These are phyloP conservation scores for Cordia subcordata DNA, from an alignment of 257 asterid species.

Conservation along the genomic window DNA sequence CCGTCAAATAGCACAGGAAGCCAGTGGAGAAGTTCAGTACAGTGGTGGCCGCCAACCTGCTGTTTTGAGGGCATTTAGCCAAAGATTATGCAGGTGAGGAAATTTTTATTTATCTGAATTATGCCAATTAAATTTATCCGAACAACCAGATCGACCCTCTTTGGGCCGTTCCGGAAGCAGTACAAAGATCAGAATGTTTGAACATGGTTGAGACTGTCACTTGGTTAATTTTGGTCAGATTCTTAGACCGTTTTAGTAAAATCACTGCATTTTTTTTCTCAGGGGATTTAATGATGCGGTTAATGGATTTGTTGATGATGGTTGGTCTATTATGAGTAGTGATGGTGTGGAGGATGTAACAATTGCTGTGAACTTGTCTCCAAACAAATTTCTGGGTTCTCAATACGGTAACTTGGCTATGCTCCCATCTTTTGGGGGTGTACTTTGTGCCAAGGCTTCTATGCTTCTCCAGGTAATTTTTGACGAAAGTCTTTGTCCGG, in stretches of 20 bases:
- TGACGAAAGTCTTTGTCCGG: not conserved
- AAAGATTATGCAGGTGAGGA: slow-evolving; percentile 70
- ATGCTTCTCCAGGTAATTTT: slow-evolving; percentile 86
- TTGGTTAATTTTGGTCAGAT: not conserved
- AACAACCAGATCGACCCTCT: too few species aligned
- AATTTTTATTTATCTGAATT: not conserved
- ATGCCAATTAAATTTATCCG: too few species aligned
- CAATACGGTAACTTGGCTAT: slow-evolving; percentile 56
- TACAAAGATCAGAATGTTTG: too few species aligned
- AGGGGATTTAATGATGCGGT: slow-evolving; percentile 98
- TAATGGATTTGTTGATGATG: slow-evolving; percentile 93
- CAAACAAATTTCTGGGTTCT: slow-evolving; percentile 69
- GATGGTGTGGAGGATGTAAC: slow-evolving; percentile 91
- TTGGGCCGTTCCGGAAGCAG: too few species aligned
- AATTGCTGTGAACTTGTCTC: slow-evolving; percentile 70
- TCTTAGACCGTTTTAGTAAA: not conserved
- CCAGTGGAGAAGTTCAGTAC: slow-evolving; percentile 78
- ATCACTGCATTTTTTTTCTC: not conserved
- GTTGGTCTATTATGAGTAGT: slow-evolving; percentile 80
- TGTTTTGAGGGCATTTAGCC: slow-evolving; percentile 81
- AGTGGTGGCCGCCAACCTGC: slow-evolving; percentile 88
- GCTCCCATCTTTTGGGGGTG: slow-evolving; percentile 80
- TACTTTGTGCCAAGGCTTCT: slow-evolving; percentile 90
- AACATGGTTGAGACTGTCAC: not conserved
- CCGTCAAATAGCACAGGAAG: slow-evolving; percentile 89